These are phyloP conservation scores for Phytophthora pinifolia DNA, from an alignment of 352 stramenopile genomes.

Conservation along the genomic window DNA sequence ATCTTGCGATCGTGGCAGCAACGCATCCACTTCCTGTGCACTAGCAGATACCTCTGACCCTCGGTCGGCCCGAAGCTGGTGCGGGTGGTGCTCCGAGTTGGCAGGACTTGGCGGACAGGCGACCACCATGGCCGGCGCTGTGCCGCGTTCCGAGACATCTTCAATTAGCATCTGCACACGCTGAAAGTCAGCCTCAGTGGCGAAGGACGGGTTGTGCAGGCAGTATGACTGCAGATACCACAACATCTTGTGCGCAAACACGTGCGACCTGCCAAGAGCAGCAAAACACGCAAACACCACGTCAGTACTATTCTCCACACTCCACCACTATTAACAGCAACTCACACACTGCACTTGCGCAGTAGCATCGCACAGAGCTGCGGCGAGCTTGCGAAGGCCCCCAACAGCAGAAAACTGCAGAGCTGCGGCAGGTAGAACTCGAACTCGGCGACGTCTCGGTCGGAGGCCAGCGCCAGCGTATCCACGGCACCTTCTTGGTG, in stretches of 20 bases:
- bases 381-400: conserved; percentile 60
- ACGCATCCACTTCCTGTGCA: conserved; percentile 50
- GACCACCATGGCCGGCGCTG: conserved; percentile 42
- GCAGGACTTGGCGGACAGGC: conserved; percentile 34
- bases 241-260: conserved; percentile 84
- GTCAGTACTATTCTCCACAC: too few relatives aligned
- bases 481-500: conserved; percentile 73
- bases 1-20: conserved; percentile 50
- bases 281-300: not conserved
- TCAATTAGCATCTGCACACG: conserved; percentile 82
- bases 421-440: conserved; percentile 87
- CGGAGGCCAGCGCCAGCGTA: conserved; percentile 47
- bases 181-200: conserved; percentile 50
- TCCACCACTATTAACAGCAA: conserved; percentile 2
- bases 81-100: conserved; percentile 19
- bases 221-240: conserved; percentile 87
- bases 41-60: conserved; percentile 26
- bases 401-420: conserved; percentile 81
- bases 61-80: conserved; percentile 24
- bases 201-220: conserved; percentile 56
- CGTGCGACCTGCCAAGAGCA: conserved; percentile 56
- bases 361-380: conserved; percentile 70
- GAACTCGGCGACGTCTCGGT: conserved; percentile 63
- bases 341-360: conserved; percentile 77
- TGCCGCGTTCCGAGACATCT: conserved; percentile 64